Base-by-base conservation (phyloP, 2,329 filamentous ascomycete species). In the Cladophialophora yegresii region DNA sequence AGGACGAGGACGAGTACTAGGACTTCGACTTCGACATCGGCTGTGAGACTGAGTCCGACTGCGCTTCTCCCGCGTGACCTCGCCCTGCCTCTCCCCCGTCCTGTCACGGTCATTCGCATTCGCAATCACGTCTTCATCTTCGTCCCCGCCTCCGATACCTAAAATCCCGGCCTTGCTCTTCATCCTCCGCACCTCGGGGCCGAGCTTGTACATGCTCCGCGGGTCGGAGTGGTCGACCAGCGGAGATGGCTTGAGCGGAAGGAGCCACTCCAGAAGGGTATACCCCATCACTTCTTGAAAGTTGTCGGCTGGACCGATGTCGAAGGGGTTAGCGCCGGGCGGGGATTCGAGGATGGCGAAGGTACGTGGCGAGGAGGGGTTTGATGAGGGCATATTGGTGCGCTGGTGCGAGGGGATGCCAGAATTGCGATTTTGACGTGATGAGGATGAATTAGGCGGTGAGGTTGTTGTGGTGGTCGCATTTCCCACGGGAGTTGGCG, bases 241-340 rank as follows among this genome's bases (percentile, higher is more conserved):
- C 0, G 93, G 93, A 4, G 90, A 92, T 64, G 85, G 82, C 62
- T 82, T 85, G 36, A 96, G 75, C 0, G 93, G 93, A 1, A 96
- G 77, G 12, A 96, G 73, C 93, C 93, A 98, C 65, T 96, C 90
- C 13, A 88, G 66, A 1, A 87, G 68, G 22, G 78, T 84, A 54
- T 83, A 78, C 0, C 93, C 93, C 87, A 99, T 92, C 26, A 97
- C 85, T 13, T 88, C 84, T 68, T 86, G 85, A 78, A 92, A 88
- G 73, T 98, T 98, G 30, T 81, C 77, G 67, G 84, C 81, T 8
- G 78, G 77, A 1, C 90, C 91, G 0, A 95, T 79, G 71, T 96
- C 86, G 87, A 92, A 99, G 0, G 92, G 91, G 70, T 96, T 96
- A 70, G 95, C 88, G 9, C 90, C 88, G 0, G 85, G 83, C 2